A percentile compares a stretch with the other conserved stretches of the same genome.
phyloP scores from a whole-genome alignment of 2,329 filamentous ascomycete genomes.

The Tolypocladium tundrense region DNA sequence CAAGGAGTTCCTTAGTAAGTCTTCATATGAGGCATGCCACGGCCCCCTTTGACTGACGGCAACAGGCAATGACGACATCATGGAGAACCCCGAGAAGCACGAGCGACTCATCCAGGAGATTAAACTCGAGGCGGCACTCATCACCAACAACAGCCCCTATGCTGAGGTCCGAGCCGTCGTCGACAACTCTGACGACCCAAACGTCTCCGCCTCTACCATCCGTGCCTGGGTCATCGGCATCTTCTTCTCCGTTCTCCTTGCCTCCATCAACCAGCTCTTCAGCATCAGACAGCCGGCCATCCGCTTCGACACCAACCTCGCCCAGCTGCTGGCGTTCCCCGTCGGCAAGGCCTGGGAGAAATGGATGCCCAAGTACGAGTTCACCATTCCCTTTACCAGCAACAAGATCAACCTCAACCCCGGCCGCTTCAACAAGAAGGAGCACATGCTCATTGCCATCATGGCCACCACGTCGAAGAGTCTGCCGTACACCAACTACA shows the following conservation, averaged over 20 bases:
- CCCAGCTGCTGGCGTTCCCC: conserved; percentile 42
- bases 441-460: conserved; percentile 45
- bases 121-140: conserved; percentile 40
- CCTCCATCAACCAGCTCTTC: conserved; percentile 46
- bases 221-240: conserved; percentile 41
- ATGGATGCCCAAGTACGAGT: conserved; percentile 28
- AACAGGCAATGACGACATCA: conserved; percentile 17
- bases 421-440: conserved; percentile 43
- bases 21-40: too few species aligned
- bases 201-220: conserved; percentile 37
- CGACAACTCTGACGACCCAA: conserved; percentile 41
- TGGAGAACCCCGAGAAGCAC: conserved; percentile 25
- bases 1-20: conserved; percentile 22
- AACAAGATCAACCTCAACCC: conserved; percentile 30
- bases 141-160: conserved; percentile 45
- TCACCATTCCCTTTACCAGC: conserved; percentile 27
- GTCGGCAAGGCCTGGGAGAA: conserved; percentile 34
- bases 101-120: conserved; percentile 34
- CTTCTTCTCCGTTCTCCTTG: conserved; percentile 32
- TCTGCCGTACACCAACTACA: conserved; percentile 37
- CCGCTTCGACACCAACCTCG: conserved; percentile 36
- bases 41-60: not conserved
- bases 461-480: conserved; percentile 43
- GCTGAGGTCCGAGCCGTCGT: conserved; percentile 44
- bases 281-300: conserved; percentile 42